Conservation (phyloP, 2,329 filamentous ascomycete species). For the Apiospora koreana region DNA sequence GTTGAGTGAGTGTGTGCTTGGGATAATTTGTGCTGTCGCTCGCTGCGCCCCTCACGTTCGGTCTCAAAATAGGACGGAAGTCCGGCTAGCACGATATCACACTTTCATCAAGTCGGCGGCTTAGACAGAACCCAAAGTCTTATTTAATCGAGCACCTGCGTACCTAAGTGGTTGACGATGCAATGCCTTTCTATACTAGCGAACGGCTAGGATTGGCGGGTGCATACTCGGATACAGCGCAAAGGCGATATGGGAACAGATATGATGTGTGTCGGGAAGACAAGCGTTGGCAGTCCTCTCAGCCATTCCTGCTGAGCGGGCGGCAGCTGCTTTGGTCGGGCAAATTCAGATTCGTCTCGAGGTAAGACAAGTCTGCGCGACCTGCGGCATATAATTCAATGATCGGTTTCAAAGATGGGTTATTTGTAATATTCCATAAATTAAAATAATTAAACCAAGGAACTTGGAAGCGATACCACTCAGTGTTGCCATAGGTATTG, state of each 20-base stretch:
- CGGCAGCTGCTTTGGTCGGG: neutral
- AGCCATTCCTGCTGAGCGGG: neutral
- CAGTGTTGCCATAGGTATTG: too few relatives aligned
- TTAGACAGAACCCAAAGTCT: conserved; percentile 2
- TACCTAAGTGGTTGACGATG: neutral
- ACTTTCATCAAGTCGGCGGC: neutral
- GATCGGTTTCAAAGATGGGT: too few relatives aligned
- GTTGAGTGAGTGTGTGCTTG: neutral
- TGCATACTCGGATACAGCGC: neutral
- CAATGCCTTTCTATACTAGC: neutral
- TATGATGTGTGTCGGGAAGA: neutral
- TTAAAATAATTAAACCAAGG: neutral
- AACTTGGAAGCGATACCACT: neutral
- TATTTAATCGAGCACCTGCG: neutral
- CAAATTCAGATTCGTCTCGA: neutral
- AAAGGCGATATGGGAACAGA: neutral
- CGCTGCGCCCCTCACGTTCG: neutral
- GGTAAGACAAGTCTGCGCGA: neutral
- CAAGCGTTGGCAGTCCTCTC: too few relatives aligned
- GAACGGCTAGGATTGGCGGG: neutral
- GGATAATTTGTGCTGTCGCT: neutral
- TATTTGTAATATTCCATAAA: neutral
- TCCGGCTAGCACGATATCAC: neutral
- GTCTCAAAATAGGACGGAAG: neutral
- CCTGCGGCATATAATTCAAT: neutral